Conservation (phyloP, 371 early-diverging fungal genomes). For the Mortierella sp. region DNA sequence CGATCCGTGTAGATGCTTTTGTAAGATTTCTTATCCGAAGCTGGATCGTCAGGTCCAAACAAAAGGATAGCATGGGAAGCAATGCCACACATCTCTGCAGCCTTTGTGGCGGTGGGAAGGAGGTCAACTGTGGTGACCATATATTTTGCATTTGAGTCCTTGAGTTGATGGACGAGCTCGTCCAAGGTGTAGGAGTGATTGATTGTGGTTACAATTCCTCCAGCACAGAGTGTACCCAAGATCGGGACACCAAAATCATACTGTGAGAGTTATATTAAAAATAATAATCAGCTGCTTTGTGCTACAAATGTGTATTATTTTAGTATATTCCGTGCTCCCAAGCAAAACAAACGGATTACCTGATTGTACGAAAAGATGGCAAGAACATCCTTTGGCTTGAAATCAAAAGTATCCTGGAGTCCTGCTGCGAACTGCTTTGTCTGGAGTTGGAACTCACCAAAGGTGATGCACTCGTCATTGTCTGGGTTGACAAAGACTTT, state of each 20-base stretch:
- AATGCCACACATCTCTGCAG: slow-evolving; percentile 70
- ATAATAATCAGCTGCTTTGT: neutral
- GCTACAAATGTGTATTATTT: neutral
- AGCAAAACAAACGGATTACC: slow-evolving; percentile 38
- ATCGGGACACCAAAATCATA: slow-evolving; percentile 55
- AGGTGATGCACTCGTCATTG: slow-evolving; percentile 68
- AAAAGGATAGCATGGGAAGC: slow-evolving; percentile 66
- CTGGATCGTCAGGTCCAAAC: slow-evolving; percentile 61
- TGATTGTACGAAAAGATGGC: slow-evolving; percentile 81
- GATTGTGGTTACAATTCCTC: slow-evolving; percentile 77
- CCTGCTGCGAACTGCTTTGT: slow-evolving; percentile 79
- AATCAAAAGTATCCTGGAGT: slow-evolving; percentile 65
- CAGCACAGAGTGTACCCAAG: slow-evolving; percentile 60
- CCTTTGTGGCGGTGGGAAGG: slow-evolving; percentile 65
- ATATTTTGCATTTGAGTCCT: slow-evolving; percentile 72
- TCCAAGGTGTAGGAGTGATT: slow-evolving; percentile 83
- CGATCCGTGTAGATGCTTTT: slow-evolving; percentile 48
- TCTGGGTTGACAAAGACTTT: slow-evolving; percentile 69
- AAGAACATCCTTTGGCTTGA: slow-evolving; percentile 76
- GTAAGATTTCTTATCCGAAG: slow-evolving; percentile 39
- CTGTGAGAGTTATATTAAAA: slow-evolving; percentile 9
- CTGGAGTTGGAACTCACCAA: slow-evolving; percentile 67
- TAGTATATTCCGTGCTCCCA: neutral
- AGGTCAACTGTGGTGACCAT: slow-evolving; percentile 65
- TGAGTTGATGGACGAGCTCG: slow-evolving; percentile 82